phyloP scores from a whole-genome alignment of 2,329 filamentous ascomycete genomes.

The Thyridium curvatum region DNA sequence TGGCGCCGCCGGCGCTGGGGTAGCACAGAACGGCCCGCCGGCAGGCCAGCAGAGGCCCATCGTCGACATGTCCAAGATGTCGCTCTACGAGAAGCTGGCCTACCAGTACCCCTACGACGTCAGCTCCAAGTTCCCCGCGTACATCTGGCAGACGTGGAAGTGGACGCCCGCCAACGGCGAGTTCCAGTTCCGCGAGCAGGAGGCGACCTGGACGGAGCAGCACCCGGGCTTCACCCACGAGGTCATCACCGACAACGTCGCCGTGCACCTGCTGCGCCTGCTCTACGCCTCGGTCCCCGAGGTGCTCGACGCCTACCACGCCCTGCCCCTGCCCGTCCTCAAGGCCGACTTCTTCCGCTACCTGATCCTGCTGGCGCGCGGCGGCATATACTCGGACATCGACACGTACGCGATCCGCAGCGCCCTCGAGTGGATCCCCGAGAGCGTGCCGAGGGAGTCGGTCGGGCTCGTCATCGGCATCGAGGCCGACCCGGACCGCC shows the following conservation, averaged over 20 bases:
- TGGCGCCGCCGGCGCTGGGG: background rate
- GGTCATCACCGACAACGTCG: conserved; percentile 88
- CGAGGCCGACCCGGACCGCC: conserved; percentile 88
- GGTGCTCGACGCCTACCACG: conserved; percentile 68
- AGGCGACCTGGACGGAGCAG: conserved; percentile 81
- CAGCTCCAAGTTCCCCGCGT: conserved; percentile 83
- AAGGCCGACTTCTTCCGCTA: conserved; percentile 79
- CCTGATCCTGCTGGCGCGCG: conserved; percentile 56
- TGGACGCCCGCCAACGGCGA: conserved; percentile 68
- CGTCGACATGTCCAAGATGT: conserved; percentile 65
- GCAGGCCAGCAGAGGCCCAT: conserved; percentile 49
- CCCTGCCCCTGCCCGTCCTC: conserved; percentile 67
- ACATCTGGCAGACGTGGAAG: conserved; percentile 99
- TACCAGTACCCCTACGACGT: conserved; percentile 95
- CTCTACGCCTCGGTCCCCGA: conserved; percentile 81
- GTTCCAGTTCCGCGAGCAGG: conserved; percentile 76
- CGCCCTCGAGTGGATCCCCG: conserved; percentile 81
- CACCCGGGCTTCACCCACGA: conserved; percentile 94
- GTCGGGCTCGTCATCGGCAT: conserved; percentile 90
- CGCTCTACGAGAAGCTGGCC: conserved; percentile 72
- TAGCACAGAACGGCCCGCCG: conserved; percentile 3
- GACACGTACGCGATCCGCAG: conserved; percentile 82
- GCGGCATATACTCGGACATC: conserved; percentile 78
- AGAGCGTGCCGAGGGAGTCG: conserved; percentile 65
- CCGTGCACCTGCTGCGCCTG: conserved; percentile 72